Evolutionary conservation across 768 basidiomycete genomes (phyloP).

Genomic region (Russula griseocarnosa): DNA sequence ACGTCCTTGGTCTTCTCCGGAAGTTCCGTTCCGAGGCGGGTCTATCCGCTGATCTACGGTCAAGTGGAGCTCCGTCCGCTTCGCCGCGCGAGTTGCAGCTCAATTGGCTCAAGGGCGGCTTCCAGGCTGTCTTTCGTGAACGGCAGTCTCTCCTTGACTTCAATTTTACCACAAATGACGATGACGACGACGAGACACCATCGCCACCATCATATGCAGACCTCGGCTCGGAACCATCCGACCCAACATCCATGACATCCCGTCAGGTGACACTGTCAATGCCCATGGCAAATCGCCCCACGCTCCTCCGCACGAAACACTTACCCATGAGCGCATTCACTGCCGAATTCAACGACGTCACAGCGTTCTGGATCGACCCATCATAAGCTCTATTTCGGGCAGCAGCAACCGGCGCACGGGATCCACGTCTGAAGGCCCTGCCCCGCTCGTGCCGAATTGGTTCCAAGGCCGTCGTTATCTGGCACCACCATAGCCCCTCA

Average conservation of each 20-base stretch:
- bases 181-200: conserved; percentile 32
- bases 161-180: conserved; percentile 46
- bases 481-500: conserved; percentile 17
- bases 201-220: conserved; percentile 26
- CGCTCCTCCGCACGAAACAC: conserved; percentile 50
- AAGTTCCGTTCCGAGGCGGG: conserved; percentile 66
- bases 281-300: conserved; percentile 23
- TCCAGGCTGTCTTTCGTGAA: conserved; percentile 62
- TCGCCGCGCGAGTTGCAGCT: conserved; percentile 44
- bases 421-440: conserved; percentile 1
- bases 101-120: conserved; percentile 79
- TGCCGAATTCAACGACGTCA: conserved; percentile 41
- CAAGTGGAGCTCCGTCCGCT: conserved; percentile 4
- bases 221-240: not conserved
- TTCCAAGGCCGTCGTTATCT: conserved; percentile 6
- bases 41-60: conserved; percentile 21
- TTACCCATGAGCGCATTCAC: conserved; percentile 66
- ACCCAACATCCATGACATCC: not conserved
- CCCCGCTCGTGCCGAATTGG: conserved; percentile 8
- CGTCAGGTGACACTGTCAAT: conserved; percentile 18
- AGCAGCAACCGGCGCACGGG: conserved; percentile 16
- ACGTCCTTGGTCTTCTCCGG: conserved; percentile 66
- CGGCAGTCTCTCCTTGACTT: conserved; percentile 51
- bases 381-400: conserved; percentile 19
- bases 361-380: conserved; percentile 29